Base-by-base conservation (phyloP, 139 green algal genomes). In the Haematococcus sp. region DNA sequence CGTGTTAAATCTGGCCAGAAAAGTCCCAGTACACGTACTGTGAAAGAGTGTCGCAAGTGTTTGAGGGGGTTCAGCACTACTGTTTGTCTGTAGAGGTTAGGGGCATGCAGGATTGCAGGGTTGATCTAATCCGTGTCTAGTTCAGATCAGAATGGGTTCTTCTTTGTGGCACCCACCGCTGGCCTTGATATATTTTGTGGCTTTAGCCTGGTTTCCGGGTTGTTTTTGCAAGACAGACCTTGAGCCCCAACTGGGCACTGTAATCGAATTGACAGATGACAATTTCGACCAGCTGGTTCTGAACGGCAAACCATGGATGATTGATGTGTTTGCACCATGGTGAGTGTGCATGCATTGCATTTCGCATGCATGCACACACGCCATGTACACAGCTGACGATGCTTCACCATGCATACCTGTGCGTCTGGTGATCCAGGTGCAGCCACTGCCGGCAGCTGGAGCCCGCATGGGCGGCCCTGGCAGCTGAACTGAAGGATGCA, bases 361-460 rank as follows among this genome's bases (percentile, higher is more conserved):
- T 30, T 23, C n/a, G 15, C 2, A 25, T 19, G 9, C 23, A 13
- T 1, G 13, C 55, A 60, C 27, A 43, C 35, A 35, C 56, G 49
- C 28, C 58, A 35, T 56, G 73, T 25, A 9, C 5, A 1, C 40
- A 49, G 40, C 15, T 28, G 27, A 23, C 34, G 33, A 7, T 16
- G 3, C 43, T 58, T n/a, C 2, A 25, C 58, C 43, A 2, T 23
- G 40, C 40, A 49, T 49, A 11, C n/a, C 40, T 49, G 40, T 11
- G 40, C 40, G 40, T 49, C 7, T 11, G 7, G 40, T 49, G 40
- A 11, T 28, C 7, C 20, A 86, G 81, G 81, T 86, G 81, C 63
- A 64, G 49, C 0, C 69, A 83, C 63, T 86, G 81, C 58, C 68
- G 74, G 49, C 76, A 83, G 68, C 68, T 86, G 28, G 76, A 83